Evolutionary conservation across 148 eudicot genomes (phyloP).

Genomic region (Silene conica): DNA sequence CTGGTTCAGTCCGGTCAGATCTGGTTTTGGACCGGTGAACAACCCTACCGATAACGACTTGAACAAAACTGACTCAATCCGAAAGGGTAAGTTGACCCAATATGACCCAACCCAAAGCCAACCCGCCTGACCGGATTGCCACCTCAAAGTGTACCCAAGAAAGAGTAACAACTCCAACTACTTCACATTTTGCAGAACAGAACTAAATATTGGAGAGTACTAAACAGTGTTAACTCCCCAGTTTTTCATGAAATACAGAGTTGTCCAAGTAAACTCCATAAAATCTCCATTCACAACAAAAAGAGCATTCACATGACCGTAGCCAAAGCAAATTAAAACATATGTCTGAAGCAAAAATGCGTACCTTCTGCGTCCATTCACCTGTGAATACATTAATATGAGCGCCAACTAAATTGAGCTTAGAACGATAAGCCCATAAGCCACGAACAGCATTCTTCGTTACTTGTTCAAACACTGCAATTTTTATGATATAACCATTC

Average conservation of each 20-base stretch:
- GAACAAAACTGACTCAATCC: too few species aligned
- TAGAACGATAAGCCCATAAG: conserved; percentile 93
- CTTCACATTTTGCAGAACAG: not conserved
- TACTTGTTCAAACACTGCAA: conserved; percentile 93
- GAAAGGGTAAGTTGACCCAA: too few species aligned
- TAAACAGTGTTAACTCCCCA: not conserved
- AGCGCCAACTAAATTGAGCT: conserved; percentile 84
- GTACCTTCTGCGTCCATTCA: conserved; percentile 99
- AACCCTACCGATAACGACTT: too few species aligned
- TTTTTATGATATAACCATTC: conserved; percentile 2
- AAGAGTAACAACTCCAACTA: not conserved
- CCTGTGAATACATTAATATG: conserved; percentile 96
- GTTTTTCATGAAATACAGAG: not conserved
- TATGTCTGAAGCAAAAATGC: not conserved
- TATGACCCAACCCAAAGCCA: too few species aligned
- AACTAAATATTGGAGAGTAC: not conserved
- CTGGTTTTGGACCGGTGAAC: too few species aligned
- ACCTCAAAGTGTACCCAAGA: not conserved
- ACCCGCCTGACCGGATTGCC: too few species aligned
- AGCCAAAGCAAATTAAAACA: not conserved
- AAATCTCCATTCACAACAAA: not conserved
- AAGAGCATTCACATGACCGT: not conserved
- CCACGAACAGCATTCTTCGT: conserved; percentile 99
- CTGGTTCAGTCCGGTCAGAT: too few species aligned
- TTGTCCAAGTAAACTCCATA: not conserved